Evolutionary conservation across 2,329 filamentous ascomycete species (phyloP), one percentile per base, ranked within the genome.

Genomic region (Corinectria fuckeliana): DNA sequence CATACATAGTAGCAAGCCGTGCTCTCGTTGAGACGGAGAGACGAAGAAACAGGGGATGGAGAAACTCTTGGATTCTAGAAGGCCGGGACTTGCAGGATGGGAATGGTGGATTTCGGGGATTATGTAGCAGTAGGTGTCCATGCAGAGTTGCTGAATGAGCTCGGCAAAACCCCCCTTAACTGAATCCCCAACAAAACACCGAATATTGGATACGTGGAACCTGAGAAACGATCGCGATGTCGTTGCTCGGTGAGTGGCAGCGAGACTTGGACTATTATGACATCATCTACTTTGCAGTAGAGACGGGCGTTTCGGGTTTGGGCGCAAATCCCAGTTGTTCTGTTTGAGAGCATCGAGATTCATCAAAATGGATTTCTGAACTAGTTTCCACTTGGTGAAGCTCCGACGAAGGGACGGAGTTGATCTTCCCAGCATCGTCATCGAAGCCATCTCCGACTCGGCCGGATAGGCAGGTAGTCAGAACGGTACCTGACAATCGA

Each of bases 401-500:
- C n/a, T n/a, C n/a, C n/a, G n/a, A n/a, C n/a, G n/a, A n/a, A n/a
- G n/a, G n/a, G n/a, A n/a, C n/a, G n/a, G n/a, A n/a, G n/a, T n/a
- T n/a, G n/a, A n/a, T n/a, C n/a, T n/a, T n/a, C n/a, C n/a, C n/a
- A 5, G 30, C 11, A 13, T 5, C 3, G n/a, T 13, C 13, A 13
- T 14, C 8, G 25, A 28, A n/a, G 8, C 25, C 23, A 44, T 18
- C 14, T 21, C 54, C 48, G 56, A 49, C 42, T 58, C 56, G 56
- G 49, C 42, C 49, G 56, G 42, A 20, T 34, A n/a, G 32, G 26
- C 25, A 34, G 25, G 45, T 42, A 14, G 18, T 20, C 10, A n/a
- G n/a, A n/a, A n/a, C n/a, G n/a, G 39, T 51, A 20, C 57, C 57
- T 60, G 57, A 56, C 52, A 60, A 60, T 60, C 57, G 14, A 51